A percentile compares a stretch with the other conserved stretches of the same genome.
phyloP scores from a whole-genome alignment of 305 asterid genomes.

The Fraxinus nigra region DNA sequence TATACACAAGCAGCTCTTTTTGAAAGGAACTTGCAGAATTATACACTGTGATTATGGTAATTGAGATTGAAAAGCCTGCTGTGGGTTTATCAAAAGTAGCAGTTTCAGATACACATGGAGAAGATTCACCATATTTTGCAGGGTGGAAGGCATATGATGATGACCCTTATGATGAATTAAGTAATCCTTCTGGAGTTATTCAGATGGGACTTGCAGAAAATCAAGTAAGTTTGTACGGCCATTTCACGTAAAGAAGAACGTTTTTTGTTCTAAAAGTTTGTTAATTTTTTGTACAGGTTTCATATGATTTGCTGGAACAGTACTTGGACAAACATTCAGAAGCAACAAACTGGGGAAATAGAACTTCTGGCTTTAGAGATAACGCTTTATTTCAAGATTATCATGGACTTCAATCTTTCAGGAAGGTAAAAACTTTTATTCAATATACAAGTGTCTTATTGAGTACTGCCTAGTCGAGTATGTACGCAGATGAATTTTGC shows the following conservation, averaged over 20 bases:
- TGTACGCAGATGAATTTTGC: not conserved
- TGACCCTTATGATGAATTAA: slow-evolving; percentile 55
- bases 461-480: not conserved
- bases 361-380: slow-evolving; percentile 58
- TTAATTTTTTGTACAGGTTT: slow-evolving; percentile 46
- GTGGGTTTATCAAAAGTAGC: slow-evolving; percentile 58
- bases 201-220: slow-evolving; percentile 95
- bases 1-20: not conserved
- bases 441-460: not conserved
- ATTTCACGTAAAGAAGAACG: not conserved
- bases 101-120: slow-evolving; percentile 79
- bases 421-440: slow-evolving; percentile 32
- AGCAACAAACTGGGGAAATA: slow-evolving; percentile 27
- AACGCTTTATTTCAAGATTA: slow-evolving; percentile 87
- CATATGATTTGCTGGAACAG: slow-evolving; percentile 74
- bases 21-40: not conserved
- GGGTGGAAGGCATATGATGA: slow-evolving; percentile 96
- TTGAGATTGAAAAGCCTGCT: slow-evolving; percentile 33
- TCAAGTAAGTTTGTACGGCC: slow-evolving; percentile 44
- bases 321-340: slow-evolving; percentile 53
- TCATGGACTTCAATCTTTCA: slow-evolving; percentile 70
- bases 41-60: slow-evolving; percentile 38
- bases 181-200: slow-evolving; percentile 69
- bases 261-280: not conserved
- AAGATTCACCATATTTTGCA: slow-evolving; percentile 85